Conservation (phyloP, 2,329 filamentous ascomycete genomes). For the Alternaria atra region DNA sequence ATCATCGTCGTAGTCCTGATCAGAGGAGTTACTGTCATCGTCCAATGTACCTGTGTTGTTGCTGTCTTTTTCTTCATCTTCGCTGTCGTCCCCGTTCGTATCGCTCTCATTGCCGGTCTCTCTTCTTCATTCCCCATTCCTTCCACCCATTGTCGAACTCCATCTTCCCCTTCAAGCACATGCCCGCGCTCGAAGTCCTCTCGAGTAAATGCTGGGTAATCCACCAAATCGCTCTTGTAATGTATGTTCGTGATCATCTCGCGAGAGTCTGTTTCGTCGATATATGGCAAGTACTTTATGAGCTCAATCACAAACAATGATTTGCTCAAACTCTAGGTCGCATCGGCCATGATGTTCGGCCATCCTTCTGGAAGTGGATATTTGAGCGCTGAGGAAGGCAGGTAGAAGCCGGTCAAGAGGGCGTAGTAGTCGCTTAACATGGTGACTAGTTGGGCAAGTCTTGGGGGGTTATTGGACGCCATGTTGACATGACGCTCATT, state of each 20-base stretch:
- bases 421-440: conserved; percentile 20
- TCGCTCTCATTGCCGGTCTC: too few relatives aligned
- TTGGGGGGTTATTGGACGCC: neutral
- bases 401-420: conserved; percentile 18
- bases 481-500: neutral
- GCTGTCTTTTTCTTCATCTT: too few relatives aligned
- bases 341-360: conserved; percentile 16
- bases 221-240: conserved; percentile 15
- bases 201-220: neutral
- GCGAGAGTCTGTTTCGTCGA: neutral
- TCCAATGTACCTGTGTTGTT: too few relatives aligned
- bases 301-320: conserved; percentile 16
- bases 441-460: conserved; percentile 4
- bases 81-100: too few relatives aligned
- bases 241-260: conserved; percentile 15
- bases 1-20: too few relatives aligned
- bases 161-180: too few relatives aligned
- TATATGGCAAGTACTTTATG: conserved; percentile 18
- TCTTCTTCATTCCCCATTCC: too few relatives aligned
- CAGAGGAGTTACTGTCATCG: too few relatives aligned
- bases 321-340: conserved; percentile 4
- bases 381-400: conserved; percentile 13
- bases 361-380: conserved; percentile 15
- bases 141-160: too few relatives aligned
- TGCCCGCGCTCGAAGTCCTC: too few relatives aligned